Evolutionary conservation across 2,329 filamentous ascomycete genomes (phyloP).

Genomic region (Pyrenochaeta sp.): DNA sequence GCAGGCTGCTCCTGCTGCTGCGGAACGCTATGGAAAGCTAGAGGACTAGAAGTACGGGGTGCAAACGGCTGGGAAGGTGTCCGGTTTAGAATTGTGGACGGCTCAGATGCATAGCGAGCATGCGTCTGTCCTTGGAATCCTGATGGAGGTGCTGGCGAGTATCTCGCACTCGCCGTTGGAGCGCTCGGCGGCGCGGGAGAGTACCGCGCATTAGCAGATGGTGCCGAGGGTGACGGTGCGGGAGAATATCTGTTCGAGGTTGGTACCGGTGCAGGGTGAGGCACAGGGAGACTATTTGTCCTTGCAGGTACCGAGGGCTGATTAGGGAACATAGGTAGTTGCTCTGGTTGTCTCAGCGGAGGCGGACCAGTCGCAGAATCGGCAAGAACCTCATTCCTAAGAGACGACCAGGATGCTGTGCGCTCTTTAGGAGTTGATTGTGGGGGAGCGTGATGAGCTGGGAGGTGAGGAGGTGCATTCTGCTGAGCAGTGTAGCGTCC

Average conservation of each 20-base stretch:
- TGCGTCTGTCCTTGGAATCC: constrained; percentile 44
- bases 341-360: constrained; percentile 54
- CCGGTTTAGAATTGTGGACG: constrained; percentile 38
- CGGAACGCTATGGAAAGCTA: constrained; percentile 60
- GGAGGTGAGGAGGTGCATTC: constrained; percentile 33
- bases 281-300: constrained; percentile 43
- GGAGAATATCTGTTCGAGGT: constrained; percentile 29
- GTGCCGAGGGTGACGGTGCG: constrained; percentile 39
- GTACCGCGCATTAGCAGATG: constrained; percentile 50
- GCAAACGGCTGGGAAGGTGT: constrained; percentile 63
- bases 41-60: constrained; percentile 70
- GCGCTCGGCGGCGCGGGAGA: constrained; percentile 49
- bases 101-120: constrained; percentile 51
- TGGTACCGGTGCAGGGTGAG: constrained; percentile 38
- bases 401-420: constrained; percentile 45
- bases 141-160: constrained; percentile 53
- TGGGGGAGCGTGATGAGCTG: constrained; percentile 29
- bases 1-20: constrained; percentile 37
- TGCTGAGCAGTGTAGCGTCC: constrained; percentile 52
- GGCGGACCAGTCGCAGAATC: constrained; percentile 35
- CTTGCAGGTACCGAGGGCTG: constrained; percentile 41
- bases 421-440: constrained; percentile 44
- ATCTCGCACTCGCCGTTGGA: constrained; percentile 45
- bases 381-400: constrained; percentile 46
- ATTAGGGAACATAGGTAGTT: constrained; percentile 48